Evolutionary conservation across 768 basidiomycete species (phyloP).

Genomic region (Mycena latifolia): DNA sequence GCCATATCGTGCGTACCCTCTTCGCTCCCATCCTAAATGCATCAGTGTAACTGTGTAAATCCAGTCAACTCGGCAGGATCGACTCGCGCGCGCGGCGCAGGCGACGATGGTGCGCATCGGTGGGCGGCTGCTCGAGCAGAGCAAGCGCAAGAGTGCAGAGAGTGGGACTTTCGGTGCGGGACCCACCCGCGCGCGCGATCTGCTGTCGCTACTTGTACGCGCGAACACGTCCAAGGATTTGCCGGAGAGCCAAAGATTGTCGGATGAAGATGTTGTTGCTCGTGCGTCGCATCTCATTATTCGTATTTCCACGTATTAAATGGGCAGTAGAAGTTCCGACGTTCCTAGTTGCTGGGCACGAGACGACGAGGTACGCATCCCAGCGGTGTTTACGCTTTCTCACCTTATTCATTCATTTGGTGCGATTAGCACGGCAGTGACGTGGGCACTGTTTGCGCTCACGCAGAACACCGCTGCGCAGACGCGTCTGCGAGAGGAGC

Average conservation of each 20-base stretch:
- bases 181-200: slow-evolving; percentile 56
- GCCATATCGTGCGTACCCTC: slow-evolving; percentile 43
- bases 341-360: slow-evolving; percentile 68
- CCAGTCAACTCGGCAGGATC: slow-evolving; percentile 41
- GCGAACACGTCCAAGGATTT: slow-evolving; percentile 76
- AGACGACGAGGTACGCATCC: slow-evolving; percentile 70
- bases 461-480: slow-evolving; percentile 5
- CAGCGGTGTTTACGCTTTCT: too few relatives aligned
- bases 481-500: slow-evolving; percentile 13
- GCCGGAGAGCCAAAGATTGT: slow-evolving; percentile 63
- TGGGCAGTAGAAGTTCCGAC: slow-evolving; percentile 65
- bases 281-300: slow-evolving; percentile 48
- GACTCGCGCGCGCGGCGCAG: slow-evolving; percentile 32
- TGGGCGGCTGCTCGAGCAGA: slow-evolving; percentile 57
- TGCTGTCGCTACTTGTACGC: slow-evolving; percentile 69
- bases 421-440: slow-evolving; percentile 13
- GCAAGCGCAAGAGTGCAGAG: slow-evolving; percentile 53
- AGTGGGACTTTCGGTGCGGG: slow-evolving; percentile 45
- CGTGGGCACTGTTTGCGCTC: slow-evolving; percentile 15
- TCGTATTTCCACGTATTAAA: background rate
- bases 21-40: slow-evolving; percentile 27
- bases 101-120: slow-evolving; percentile 64
- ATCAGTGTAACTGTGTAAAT: slow-evolving; percentile 8
- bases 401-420: background rate
- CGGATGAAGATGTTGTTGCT: slow-evolving; percentile 71